A percentile compares a stretch with the other conserved stretches of the same genome.
Evolutionary conservation across 1,139 yeast genomes (phyloP).

Genomic region (Pichia norvegensis): DNA sequence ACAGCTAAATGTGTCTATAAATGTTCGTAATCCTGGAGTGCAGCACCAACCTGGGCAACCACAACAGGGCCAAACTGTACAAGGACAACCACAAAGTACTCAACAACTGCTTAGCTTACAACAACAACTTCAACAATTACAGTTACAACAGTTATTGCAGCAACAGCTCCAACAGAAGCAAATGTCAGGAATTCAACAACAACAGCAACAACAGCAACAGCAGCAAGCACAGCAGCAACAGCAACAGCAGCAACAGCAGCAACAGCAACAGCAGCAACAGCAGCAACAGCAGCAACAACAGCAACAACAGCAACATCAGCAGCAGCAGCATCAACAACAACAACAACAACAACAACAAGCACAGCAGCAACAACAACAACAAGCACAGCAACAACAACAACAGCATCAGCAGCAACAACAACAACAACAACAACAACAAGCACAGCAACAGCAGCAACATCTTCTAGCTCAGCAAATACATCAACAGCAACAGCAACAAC

Average conservation of each 20-base stretch:
- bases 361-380: constrained; percentile 16
- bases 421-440: constrained; percentile 26
- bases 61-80: constrained; percentile 17
- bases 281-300: constrained; percentile 16
- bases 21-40: constrained; percentile 6
- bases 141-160: constrained; percentile 7
- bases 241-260: constrained; percentile 16
- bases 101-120: constrained; percentile 11
- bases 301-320: constrained; percentile 13
- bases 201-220: constrained; percentile 20
- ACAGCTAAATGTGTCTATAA: not conserved
- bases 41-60: constrained; percentile 18
- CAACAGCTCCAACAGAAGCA: constrained; percentile 9
- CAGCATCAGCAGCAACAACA: constrained; percentile 12
- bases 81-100: constrained; percentile 14
- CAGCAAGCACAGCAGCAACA: constrained; percentile 16
- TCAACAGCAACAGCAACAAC: constrained; percentile 17
- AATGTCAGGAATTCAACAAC: constrained; percentile 28
- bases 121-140: constrained; percentile 19
- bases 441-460: constrained; percentile 21
- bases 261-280: constrained; percentile 14
- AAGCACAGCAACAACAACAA: constrained; percentile 15
- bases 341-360: constrained; percentile 20
- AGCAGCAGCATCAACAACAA: constrained; percentile 21
- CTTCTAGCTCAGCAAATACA: constrained; percentile 27